These are phyloP conservation scores for Suhomyces sp. DNA, from an alignment of 805 yeast species.

Conservation along the genomic window DNA sequence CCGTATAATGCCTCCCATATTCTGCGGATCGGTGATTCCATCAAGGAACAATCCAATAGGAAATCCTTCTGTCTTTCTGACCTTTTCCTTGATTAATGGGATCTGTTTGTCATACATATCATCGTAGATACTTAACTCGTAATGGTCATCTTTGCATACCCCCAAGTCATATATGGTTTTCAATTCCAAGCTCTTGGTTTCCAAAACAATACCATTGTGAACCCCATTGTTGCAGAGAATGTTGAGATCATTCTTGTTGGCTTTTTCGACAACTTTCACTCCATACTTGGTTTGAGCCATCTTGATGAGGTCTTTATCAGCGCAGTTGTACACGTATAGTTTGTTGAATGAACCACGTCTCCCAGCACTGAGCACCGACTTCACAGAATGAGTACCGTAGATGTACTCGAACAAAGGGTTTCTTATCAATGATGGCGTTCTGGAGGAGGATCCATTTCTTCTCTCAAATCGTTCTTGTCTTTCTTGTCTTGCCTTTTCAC, in stretches of 20 bases:
- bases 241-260: slow-evolving; percentile 55
- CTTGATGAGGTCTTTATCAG: slow-evolving; percentile 43
- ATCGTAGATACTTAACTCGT: slow-evolving; percentile 18
- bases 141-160: slow-evolving; percentile 15
- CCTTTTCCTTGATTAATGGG: slow-evolving; percentile 12
- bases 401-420: slow-evolving; percentile 51
- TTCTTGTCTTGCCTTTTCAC: slow-evolving; percentile 8
- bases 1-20: slow-evolving; percentile 79
- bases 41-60: slow-evolving; percentile 79
- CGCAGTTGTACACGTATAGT: slow-evolving; percentile 47
- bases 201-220: slow-evolving; percentile 78
- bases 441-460: not conserved
- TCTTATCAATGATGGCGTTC: slow-evolving; percentile 1
- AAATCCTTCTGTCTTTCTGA: slow-evolving; percentile 11
- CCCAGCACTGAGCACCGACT: slow-evolving; percentile 61
- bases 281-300: slow-evolving; percentile 45
- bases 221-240: slow-evolving; percentile 63
- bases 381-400: slow-evolving; percentile 74
- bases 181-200: slow-evolving; percentile 53
- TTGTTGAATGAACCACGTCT: slow-evolving; percentile 54
- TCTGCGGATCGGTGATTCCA: slow-evolving; percentile 83
- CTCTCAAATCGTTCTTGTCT: slow-evolving; percentile 2
- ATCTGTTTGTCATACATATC: slow-evolving; percentile 16
- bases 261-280: slow-evolving; percentile 35
- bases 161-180: slow-evolving; percentile 28